Conservation (phyloP, 2,329 filamentous ascomycete species). For the Calonectria pauciramosa region DNA sequence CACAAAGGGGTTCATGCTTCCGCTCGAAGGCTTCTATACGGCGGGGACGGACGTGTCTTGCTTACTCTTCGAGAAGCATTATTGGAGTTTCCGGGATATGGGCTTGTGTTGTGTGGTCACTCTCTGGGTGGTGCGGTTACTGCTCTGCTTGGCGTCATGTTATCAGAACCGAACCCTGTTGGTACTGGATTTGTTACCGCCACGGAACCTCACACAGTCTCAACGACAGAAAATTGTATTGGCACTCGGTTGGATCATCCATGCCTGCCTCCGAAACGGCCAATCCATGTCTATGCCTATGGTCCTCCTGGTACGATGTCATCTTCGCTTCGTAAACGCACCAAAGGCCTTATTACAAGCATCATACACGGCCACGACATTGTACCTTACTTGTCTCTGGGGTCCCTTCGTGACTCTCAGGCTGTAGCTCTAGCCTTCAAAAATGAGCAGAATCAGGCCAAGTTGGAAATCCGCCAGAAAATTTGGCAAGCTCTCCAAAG, state of each 20-base stretch:
- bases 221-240: constrained; percentile 48
- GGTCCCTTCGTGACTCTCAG: constrained; percentile 81
- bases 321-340: constrained; percentile 76
- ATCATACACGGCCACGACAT: constrained; percentile 81
- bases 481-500: constrained; percentile 76
- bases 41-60: constrained; percentile 76
- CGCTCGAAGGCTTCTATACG: constrained; percentile 75
- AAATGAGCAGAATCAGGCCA: constrained; percentile 76
- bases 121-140: constrained; percentile 79
- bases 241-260: constrained; percentile 52
- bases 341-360: constrained; percentile 81
- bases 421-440: constrained; percentile 80
- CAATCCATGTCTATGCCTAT: constrained; percentile 85
- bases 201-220: constrained; percentile 59
- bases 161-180: constrained; percentile 71
- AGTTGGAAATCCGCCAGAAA: constrained; percentile 74
- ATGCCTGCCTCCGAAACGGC: constrained; percentile 74
- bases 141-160: constrained; percentile 77
- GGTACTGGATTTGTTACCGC: constrained; percentile 75
- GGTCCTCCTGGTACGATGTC: constrained; percentile 82
- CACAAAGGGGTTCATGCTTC: constrained; percentile 83
- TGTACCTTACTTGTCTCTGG: constrained; percentile 80
- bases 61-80: constrained; percentile 75
- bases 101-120: constrained; percentile 78
- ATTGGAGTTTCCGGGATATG: constrained; percentile 77